These are phyloP conservation scores for Croton setiger DNA, from an alignment of 441 rosid genomes.

Conservation along the genomic window DNA sequence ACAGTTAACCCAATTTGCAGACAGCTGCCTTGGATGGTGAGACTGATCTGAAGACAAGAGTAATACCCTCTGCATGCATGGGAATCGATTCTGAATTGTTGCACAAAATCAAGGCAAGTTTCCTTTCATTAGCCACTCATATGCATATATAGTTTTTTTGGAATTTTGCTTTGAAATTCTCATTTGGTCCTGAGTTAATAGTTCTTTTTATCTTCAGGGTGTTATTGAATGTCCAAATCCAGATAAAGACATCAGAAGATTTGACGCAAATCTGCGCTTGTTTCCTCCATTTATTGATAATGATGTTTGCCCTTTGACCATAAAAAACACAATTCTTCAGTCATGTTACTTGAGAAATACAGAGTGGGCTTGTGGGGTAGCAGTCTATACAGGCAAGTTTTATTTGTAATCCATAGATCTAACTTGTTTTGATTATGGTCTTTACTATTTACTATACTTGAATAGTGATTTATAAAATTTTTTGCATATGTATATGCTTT, in stretches of 20 bases:
- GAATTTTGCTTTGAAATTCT: conserved; percentile 7
- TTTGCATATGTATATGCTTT: not conserved
- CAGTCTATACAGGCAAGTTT: conserved; percentile 84
- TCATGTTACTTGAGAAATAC: conserved; percentile 97
- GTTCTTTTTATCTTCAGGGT: conserved; percentile 53
- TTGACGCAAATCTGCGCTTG: conserved; percentile 93
- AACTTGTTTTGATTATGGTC: conserved; percentile 8
- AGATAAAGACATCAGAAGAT: conserved; percentile 95
- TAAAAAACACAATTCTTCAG: conserved; percentile 94
- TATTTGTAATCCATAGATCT: conserved; percentile 15
- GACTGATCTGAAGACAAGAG: conserved; percentile 94
- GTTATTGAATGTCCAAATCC: conserved; percentile 96
- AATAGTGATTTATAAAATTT: not conserved
- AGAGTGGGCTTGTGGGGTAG: conserved; percentile 99
- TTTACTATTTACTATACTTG: not conserved
- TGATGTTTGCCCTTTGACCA: conserved; percentile 88
- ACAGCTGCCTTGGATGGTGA: conserved; percentile 98
- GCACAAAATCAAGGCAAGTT: conserved; percentile 89
- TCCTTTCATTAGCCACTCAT: conserved; percentile 4
- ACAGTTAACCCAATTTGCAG: conserved; percentile 42
- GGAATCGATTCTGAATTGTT: conserved; percentile 87
- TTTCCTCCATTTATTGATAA: conserved; percentile 98
- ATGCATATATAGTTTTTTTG: conserved; percentile 2
- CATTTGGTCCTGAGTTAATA: conserved; percentile 5
- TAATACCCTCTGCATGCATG: conserved; percentile 84